Conservation (phyloP, 148 eudicot genomes). For the Fagopyrum homotropicum region DNA sequence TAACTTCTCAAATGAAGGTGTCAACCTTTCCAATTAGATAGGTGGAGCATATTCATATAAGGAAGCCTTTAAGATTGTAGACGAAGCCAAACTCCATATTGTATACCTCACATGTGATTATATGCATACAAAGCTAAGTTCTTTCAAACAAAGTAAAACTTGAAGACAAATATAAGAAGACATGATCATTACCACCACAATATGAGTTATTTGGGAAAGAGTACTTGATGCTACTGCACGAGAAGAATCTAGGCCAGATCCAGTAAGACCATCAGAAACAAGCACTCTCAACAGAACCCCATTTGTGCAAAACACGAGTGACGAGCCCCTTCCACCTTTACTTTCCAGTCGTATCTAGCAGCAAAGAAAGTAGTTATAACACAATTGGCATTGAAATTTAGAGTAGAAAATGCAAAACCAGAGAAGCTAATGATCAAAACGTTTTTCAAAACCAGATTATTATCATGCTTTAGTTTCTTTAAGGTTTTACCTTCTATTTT, state of each 20-base stretch:
- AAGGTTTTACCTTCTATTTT: background rate
- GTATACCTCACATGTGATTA: background rate
- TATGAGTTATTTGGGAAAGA: slow-evolving; percentile 60
- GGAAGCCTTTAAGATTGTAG: too few relatives aligned
- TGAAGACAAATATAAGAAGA: slow-evolving; percentile 1
- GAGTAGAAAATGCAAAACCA: background rate
- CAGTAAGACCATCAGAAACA: slow-evolving; percentile 40
- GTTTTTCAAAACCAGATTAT: background rate
- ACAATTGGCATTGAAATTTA: background rate
- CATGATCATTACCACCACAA: slow-evolving; percentile 67
- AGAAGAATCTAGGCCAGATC: slow-evolving; percentile 24
- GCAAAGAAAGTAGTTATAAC: background rate
- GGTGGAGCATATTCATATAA: too few relatives aligned
- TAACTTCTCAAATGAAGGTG: too few relatives aligned
- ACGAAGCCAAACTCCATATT: background rate
- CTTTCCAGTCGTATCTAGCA: slow-evolving; percentile 81
- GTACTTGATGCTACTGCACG: slow-evolving; percentile 16
- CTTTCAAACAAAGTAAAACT: background rate
- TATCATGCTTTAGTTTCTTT: background rate
- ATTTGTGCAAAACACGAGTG: slow-evolving; percentile 81
- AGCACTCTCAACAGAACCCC: slow-evolving; percentile 76
- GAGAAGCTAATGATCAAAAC: background rate
- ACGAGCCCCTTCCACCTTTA: slow-evolving; percentile 78
- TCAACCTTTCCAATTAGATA: too few relatives aligned
- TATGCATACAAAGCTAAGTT: background rate